Evolutionary conservation across 805 yeast genomes (phyloP).

Genomic region (Myxozyma neglecta): DNA sequence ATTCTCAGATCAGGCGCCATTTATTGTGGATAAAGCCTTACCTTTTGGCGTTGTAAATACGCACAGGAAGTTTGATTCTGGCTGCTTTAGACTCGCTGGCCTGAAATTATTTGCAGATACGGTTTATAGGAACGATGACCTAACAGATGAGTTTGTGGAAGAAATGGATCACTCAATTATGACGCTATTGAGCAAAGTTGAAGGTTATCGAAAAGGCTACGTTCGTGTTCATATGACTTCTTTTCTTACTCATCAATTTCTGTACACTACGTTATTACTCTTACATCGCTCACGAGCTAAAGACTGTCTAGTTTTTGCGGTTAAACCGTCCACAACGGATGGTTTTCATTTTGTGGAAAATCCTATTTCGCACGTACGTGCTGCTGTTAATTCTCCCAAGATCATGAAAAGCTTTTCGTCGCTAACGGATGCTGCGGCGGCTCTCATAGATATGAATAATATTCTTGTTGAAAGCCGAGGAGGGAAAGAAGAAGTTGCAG

Average conservation of each 20-base stretch:
- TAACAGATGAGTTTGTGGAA: slow-evolving; percentile 17
- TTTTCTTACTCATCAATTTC: slow-evolving; percentile 20
- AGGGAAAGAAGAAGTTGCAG: slow-evolving; percentile 21
- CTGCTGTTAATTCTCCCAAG: slow-evolving; percentile 8
- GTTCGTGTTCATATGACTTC: slow-evolving; percentile 21
- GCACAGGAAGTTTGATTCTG: slow-evolving; percentile 13
- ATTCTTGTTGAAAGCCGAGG: slow-evolving; percentile 20
- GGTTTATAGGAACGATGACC: slow-evolving; percentile 4
- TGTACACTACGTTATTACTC: slow-evolving; percentile 19
- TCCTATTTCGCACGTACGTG: slow-evolving; percentile 18
- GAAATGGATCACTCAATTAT: slow-evolving; percentile 17
- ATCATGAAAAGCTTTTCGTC: slow-evolving; percentile 11
- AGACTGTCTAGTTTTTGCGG: slow-evolving; percentile 23
- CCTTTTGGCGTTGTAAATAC: slow-evolving; percentile 1
- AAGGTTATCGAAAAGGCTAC: slow-evolving; percentile 16
- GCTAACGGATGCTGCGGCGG: slow-evolving; percentile 14
- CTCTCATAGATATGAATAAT: slow-evolving; percentile 9
- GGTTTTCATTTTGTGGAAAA: slow-evolving; percentile 19
- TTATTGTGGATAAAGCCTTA: background rate
- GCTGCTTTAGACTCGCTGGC: slow-evolving; percentile 24
- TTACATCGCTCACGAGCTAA: slow-evolving; percentile 24
- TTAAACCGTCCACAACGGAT: slow-evolving; percentile 22
- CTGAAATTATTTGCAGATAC: slow-evolving; percentile 18
- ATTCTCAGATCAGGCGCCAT: slow-evolving; percentile 3
- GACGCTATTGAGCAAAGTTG: slow-evolving; percentile 7